Base-by-base conservation (phyloP, 805 yeast genomes). In the Metschnikowia arizonensis region DNA sequence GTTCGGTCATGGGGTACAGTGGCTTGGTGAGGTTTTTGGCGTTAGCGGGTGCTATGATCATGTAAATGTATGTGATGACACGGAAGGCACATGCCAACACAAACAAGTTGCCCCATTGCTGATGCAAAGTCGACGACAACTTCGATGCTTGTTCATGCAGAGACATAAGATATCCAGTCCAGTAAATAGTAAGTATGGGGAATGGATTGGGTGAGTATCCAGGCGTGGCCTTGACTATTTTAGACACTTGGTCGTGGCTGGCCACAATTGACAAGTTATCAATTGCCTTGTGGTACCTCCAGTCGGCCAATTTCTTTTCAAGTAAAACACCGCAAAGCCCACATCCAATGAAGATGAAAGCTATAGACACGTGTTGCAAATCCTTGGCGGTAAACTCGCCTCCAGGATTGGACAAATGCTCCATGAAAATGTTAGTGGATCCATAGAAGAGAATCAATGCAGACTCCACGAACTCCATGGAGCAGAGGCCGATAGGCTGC, bases 121-220 rank as follows among this genome's bases (percentile, higher is more conserved):
- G 69, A 63, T 93, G 99, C 50, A 93, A 78, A 14, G 66, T 71
- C 2, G 97, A 88, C 2, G 97, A 82, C 26, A 85, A 74, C 44
- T 62, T 71, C 1, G 93, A 83, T 5, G 90, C 85, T 65, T 93
- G 99, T 32, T 81, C 82, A 65, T 93, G 99, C 64, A 85, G 88
- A 1, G 97, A 89, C 99, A 93, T 93, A 50, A 93, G 73, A 11
- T 84, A 76, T 24, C 99, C 99, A 1, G 98, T 93, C 96, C 97
- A 93, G 68, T 87, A 93, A 28, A 93, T 86, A 2, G 95, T 88
- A 53, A 93, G 78, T 1, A 87, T 82, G 3, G 98, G 97, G 78
- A 93, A 88, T 28, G 97, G 97, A 62, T 93, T 93, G 52, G 95
- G 90, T 1, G 95, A 83, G 63, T 72, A 86, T 0, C 95, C 95